Evolutionary conservation across 75 land plant species (phyloP).

Genomic region (Adiantum capillusveneris): DNA sequence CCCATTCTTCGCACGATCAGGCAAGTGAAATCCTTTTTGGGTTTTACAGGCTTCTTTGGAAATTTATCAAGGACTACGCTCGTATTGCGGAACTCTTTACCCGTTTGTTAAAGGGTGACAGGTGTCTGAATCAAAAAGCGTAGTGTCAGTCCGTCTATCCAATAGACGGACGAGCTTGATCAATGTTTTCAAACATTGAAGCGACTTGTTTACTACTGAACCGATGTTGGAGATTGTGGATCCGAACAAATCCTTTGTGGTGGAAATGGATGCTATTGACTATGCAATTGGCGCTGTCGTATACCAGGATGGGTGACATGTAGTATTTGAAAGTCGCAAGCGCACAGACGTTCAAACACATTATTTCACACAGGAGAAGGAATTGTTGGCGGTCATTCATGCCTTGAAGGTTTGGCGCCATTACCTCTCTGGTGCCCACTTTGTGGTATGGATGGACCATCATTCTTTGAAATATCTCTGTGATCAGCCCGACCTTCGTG

Average conservation of each 20-base stretch:
- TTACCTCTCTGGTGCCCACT: background rate
- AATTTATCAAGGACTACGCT: too few species aligned
- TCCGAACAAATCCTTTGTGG: background rate
- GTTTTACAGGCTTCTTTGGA: too few species aligned
- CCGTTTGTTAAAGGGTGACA: too few species aligned
- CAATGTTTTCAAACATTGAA: background rate
- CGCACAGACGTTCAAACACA: too few species aligned
- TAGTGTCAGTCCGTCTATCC: too few species aligned
- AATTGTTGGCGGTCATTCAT: constrained; percentile 8
- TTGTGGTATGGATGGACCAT: constrained; percentile 7
- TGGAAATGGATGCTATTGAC: constrained; percentile 1
- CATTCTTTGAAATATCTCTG: constrained; percentile 6
- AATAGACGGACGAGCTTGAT: background rate
- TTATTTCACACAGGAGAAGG: constrained; percentile 3
- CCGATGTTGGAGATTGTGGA: constrained; percentile 1
- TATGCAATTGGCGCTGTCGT: background rate
- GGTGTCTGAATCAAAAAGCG: too few species aligned
- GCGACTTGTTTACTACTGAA: background rate
- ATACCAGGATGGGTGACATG: background rate
- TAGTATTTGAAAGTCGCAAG: background rate
- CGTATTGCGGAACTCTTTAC: too few species aligned
- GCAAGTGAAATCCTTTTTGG: too few species aligned
- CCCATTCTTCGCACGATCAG: too few species aligned
- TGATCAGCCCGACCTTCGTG: constrained; percentile 1
- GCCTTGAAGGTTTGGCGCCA: constrained; percentile 7